Conservation (phyloP, 1,284 basidiomycete genomes). For the Fomitopsis pinicola region DNA sequence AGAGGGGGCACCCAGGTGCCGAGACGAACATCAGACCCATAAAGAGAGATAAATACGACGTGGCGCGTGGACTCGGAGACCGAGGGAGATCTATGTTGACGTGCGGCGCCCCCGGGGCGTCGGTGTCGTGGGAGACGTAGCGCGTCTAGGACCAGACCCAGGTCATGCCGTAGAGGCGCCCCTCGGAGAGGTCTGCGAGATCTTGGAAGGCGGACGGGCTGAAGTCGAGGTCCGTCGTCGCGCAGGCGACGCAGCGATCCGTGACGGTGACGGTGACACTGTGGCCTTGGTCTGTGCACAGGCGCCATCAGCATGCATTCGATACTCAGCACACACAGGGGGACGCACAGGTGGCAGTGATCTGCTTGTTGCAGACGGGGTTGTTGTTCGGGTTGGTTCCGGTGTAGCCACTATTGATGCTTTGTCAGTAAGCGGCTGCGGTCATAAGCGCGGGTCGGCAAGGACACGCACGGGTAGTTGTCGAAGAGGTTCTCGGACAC, state of each 20-base stretch:
- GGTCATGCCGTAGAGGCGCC: constrained; percentile 44
- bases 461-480: constrained; percentile 47
- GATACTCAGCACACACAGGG: not conserved
- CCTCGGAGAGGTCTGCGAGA: constrained; percentile 33
- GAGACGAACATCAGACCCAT: not conserved
- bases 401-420: constrained; percentile 37
- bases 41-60: not conserved
- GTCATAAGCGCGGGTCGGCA: not conserved
- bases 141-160: constrained; percentile 42
- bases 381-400: constrained; percentile 58
- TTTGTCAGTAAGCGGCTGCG: not conserved
- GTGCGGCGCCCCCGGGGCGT: not conserved
- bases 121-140: constrained; percentile 1
- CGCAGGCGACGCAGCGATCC: constrained; percentile 62
- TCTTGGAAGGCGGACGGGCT: constrained; percentile 50
- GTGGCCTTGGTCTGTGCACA: constrained; percentile 44
- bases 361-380: constrained; percentile 50
- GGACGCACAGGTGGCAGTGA: constrained; percentile 44
- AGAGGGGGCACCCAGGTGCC: not conserved
- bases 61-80: not conserved
- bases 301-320: not conserved
- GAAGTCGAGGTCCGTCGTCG: constrained; percentile 48
- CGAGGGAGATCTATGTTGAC: not conserved
- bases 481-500: constrained; percentile 59
- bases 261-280: constrained; percentile 44